phyloP scores from a whole-genome alignment of 164 flowering plant genomes.

The Litsea cubeba region DNA sequence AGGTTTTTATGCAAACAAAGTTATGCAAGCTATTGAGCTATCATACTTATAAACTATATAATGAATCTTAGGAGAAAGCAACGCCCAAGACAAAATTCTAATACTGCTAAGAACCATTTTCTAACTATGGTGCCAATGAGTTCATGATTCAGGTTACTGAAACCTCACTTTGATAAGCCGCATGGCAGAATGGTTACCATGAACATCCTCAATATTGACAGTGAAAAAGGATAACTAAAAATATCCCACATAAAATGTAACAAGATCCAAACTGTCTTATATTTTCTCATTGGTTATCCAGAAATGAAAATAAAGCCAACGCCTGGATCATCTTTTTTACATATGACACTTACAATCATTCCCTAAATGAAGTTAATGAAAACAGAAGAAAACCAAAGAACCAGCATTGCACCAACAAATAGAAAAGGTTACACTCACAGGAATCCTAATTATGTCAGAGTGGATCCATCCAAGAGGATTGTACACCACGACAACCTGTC shows the following conservation, averaged over 20 bases:
- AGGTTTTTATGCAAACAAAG: too few relatives aligned
- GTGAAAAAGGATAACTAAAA: not conserved
- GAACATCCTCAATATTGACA: not conserved
- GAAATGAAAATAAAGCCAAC: not conserved
- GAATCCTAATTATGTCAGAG: slow-evolving; percentile 60
- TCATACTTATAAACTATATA: too few relatives aligned
- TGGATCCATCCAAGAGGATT: slow-evolving; percentile 89
- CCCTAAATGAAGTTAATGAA: not conserved
- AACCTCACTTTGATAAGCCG: not conserved
- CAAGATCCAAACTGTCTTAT: too few relatives aligned
- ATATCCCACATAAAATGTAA: not conserved
- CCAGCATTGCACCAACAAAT: not conserved
- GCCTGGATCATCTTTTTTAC: not conserved
- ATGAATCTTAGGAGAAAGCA: too few relatives aligned
- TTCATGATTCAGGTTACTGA: too few relatives aligned
- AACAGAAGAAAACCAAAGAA: not conserved
- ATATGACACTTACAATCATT: not conserved
- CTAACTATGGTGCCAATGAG: too few relatives aligned
- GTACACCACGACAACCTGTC: slow-evolving; percentile 79
- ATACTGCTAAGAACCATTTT: too few relatives aligned
- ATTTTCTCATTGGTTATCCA: not conserved
- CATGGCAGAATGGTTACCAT: not conserved
- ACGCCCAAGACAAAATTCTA: too few relatives aligned
- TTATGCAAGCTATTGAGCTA: too few relatives aligned
- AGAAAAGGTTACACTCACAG: slow-evolving; percentile 43